These are phyloP conservation scores for Penicillium frequentans DNA, from an alignment of 2,329 filamentous ascomycete species.

Conservation along the genomic window DNA sequence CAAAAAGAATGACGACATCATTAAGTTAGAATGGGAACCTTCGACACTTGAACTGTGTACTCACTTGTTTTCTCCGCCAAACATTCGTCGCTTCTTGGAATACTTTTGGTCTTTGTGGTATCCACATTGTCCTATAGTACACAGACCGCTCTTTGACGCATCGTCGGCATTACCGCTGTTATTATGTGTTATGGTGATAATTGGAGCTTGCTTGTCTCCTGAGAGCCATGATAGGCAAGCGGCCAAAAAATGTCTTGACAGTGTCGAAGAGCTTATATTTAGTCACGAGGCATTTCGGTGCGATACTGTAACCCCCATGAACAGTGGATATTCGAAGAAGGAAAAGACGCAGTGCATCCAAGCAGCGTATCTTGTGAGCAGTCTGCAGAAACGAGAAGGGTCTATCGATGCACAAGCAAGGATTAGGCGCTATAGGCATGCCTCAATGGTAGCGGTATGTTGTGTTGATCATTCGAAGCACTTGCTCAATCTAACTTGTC, in stretches of 20 bases:
- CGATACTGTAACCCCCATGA: not conserved
- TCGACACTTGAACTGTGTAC: constrained; percentile 6
- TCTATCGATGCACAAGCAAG: constrained; percentile 19
- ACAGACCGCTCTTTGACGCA: constrained; percentile 25
- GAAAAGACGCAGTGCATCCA: constrained; percentile 20
- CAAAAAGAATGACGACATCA: constrained; percentile 10
- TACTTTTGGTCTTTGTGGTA: constrained; percentile 33
- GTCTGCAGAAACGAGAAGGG: constrained; percentile 27
- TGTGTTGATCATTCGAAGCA: not conserved
- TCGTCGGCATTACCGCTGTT: constrained; percentile 13
- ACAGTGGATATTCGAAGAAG: constrained; percentile 7
- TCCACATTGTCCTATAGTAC: constrained; percentile 30
- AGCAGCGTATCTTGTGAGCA: constrained; percentile 25
- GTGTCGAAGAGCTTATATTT: constrained; percentile 24
- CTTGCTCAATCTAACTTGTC: not conserved
- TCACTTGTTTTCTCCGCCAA: constrained; percentile 22
- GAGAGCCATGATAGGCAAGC: constrained; percentile 9
- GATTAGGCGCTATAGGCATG: constrained; percentile 22
- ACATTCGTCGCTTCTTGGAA: constrained; percentile 23
- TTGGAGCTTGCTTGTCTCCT: constrained; percentile 29
- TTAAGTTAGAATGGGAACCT: constrained; percentile 15
- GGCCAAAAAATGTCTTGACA: constrained; percentile 21
- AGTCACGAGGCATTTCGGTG: constrained; percentile 8
- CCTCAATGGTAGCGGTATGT: constrained; percentile 24
- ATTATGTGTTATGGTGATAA: constrained; percentile 28